Conservation (phyloP, 73 alveolate genomes). For the Paramecium octaurelia region DNA sequence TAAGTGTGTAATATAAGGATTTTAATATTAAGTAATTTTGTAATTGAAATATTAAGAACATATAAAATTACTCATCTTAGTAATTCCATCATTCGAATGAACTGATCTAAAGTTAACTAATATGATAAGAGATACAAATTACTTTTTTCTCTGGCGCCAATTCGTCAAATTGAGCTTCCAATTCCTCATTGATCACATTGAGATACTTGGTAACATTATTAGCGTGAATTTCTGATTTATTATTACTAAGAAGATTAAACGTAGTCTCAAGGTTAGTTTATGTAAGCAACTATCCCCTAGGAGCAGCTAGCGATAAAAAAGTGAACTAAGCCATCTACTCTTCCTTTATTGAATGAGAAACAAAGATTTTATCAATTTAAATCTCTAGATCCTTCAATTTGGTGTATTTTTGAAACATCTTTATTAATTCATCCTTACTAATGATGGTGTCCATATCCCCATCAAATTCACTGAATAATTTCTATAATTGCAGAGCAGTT, state of each 20-base stretch:
- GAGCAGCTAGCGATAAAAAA: slow-evolving; percentile 18
- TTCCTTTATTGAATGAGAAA: not conserved
- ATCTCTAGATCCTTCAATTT: not conserved
- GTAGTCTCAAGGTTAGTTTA: not conserved
- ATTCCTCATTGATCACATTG: not conserved
- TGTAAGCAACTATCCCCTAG: not conserved
- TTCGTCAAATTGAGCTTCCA: not conserved
- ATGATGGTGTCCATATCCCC: not conserved
- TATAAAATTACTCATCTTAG: not conserved
- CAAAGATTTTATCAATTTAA: not conserved
- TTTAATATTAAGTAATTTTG: not conserved
- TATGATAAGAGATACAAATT: not conserved
- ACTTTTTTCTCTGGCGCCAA: not conserved
- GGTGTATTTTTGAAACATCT: not conserved
- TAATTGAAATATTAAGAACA: not conserved
- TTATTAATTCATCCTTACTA: not conserved
- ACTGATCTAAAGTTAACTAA: not conserved
- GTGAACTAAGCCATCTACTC: not conserved
- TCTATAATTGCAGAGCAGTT: not conserved
- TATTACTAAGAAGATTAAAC: not conserved
- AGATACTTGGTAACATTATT: not conserved
- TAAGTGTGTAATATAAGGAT: not conserved
- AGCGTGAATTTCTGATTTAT: not conserved
- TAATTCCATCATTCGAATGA: not conserved
- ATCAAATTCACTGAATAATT: not conserved